Conservation (phyloP, 345 rosid species). For the Bruguiera sexangula region DNA sequence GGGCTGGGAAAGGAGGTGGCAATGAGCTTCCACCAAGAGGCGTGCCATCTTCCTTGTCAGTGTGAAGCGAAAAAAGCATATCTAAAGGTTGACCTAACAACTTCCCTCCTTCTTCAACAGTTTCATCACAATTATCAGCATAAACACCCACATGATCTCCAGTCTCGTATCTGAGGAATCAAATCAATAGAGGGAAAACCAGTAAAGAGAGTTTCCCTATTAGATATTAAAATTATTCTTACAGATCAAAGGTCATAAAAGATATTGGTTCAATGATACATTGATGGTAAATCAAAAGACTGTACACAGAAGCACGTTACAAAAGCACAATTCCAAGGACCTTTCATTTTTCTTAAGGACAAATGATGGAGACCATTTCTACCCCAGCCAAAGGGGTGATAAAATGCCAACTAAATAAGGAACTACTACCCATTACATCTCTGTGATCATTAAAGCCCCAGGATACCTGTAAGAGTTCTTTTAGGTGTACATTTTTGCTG, state of each 20-base stretch:
- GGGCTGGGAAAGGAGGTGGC: slow-evolving; percentile 79
- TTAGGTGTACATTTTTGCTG: too few relatives aligned
- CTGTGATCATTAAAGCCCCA: neutral
- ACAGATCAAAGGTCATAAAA: neutral
- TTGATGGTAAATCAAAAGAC: neutral
- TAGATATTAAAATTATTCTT: neutral
- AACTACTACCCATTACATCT: neutral
- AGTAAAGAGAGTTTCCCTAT: neutral
- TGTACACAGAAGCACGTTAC: neutral
- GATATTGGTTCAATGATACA: neutral
- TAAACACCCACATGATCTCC: slow-evolving; percentile 73
- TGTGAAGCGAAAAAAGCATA: slow-evolving; percentile 66
- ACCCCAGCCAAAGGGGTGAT: neutral
- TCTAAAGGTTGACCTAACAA: slow-evolving; percentile 68
- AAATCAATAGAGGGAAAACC: neutral
- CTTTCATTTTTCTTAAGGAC: too few relatives aligned
- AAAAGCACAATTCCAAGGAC: neutral
- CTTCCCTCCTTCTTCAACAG: slow-evolving; percentile 68
- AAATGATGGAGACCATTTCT: neutral
- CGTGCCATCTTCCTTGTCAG: slow-evolving; percentile 74
- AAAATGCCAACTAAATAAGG: neutral
- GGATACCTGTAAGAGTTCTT: too few relatives aligned
- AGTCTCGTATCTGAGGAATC: slow-evolving; percentile 63
- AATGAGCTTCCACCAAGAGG: slow-evolving; percentile 57
- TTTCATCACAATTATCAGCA: slow-evolving; percentile 67